These are phyloP conservation scores for Stipa capillata DNA, from an alignment of 176 grass and related monocot genomes.

Conservation along the genomic window DNA sequence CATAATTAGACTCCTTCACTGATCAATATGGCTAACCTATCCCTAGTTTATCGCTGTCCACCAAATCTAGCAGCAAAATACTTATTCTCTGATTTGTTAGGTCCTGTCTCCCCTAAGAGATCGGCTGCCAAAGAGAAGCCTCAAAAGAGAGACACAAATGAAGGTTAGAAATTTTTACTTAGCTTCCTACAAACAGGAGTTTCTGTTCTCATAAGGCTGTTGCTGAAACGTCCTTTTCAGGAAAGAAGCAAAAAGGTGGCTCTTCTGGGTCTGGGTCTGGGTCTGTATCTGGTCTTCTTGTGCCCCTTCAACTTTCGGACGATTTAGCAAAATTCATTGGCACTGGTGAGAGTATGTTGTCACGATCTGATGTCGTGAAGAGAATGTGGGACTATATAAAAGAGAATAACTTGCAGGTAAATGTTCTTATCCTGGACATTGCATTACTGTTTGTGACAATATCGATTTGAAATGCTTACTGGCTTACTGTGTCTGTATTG, in stretches of 20 bases:
- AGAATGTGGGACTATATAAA: conserved; percentile 94
- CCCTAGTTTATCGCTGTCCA: too few species aligned
- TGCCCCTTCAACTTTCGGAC: conserved; percentile 78
- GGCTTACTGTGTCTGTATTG: too few species aligned
- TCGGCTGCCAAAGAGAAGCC: conserved; percentile 72
- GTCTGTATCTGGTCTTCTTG: conserved; percentile 54
- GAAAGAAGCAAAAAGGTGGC: conserved; percentile 59
- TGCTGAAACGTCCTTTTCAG: conserved; percentile 36
- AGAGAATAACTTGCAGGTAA: conserved; percentile 89
- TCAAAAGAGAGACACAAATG: conserved; percentile 80
- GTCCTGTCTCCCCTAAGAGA: conserved; percentile 38
- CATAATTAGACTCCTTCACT: conserved; percentile 4
- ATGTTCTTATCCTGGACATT: conserved; percentile 5
- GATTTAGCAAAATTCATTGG: conserved; percentile 86
- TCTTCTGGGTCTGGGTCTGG: too few species aligned
- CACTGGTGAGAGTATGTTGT: conserved; percentile 81
- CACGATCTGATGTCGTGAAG: conserved; percentile 82
- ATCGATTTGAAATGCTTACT: neutral
- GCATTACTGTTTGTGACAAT: neutral
- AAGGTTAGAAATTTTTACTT: conserved; percentile 49
- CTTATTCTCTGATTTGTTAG: conserved; percentile 30
- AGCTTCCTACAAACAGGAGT: conserved; percentile 1
- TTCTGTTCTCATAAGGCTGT: conserved; percentile 15
- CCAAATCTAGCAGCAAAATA: too few species aligned
- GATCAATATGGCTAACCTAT: neutral